These are phyloP conservation scores for Penicillium fuscoglaucum DNA, from an alignment of 2,329 filamentous ascomycete genomes.

Conservation along the genomic window DNA sequence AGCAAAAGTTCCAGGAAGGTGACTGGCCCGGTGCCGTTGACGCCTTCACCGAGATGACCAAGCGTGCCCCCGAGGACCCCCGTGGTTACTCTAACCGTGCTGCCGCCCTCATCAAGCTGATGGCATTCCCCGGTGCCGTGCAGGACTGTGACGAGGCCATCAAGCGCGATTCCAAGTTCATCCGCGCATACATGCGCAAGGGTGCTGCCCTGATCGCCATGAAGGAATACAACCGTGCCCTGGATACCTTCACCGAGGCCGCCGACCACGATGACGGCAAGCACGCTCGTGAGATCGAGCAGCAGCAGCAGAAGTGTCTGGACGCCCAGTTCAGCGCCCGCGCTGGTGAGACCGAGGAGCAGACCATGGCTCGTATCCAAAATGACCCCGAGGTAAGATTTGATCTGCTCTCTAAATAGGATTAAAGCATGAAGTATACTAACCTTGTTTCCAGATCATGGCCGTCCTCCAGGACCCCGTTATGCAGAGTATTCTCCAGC, in stretches of 20 bases:
- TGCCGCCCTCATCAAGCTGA: slow-evolving; percentile 92
- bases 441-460: slow-evolving; percentile 63
- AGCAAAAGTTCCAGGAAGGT: slow-evolving; percentile 93
- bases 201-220: slow-evolving; percentile 94
- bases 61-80: slow-evolving; percentile 88
- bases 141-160: slow-evolving; percentile 91
- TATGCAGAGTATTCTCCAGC: slow-evolving; percentile 96
- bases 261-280: slow-evolving; percentile 74
- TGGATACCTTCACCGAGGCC: slow-evolving; percentile 86
- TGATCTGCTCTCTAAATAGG: neutral
- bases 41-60: slow-evolving; percentile 94
- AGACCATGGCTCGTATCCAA: slow-evolving; percentile 88
- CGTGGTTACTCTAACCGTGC: slow-evolving; percentile 97
- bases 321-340: slow-evolving; percentile 85
- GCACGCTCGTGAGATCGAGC: slow-evolving; percentile 87
- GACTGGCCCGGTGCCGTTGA: slow-evolving; percentile 95
- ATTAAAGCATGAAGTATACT: slow-evolving; percentile 27
- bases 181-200: slow-evolving; percentile 94
- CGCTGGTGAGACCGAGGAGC: slow-evolving; percentile 92
- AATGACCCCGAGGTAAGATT: slow-evolving; percentile 79
- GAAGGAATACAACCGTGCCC: slow-evolving; percentile 94
- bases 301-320: slow-evolving; percentile 90
- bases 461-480: slow-evolving; percentile 89
- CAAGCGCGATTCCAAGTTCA: slow-evolving; percentile 86
- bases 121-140: slow-evolving; percentile 90